Percentiles rank a stretch among this genome's conserved stretches.
Conservation (phyloP, 2,329 filamentous ascomycete species). For the Xylariaceae sp. region DNA sequence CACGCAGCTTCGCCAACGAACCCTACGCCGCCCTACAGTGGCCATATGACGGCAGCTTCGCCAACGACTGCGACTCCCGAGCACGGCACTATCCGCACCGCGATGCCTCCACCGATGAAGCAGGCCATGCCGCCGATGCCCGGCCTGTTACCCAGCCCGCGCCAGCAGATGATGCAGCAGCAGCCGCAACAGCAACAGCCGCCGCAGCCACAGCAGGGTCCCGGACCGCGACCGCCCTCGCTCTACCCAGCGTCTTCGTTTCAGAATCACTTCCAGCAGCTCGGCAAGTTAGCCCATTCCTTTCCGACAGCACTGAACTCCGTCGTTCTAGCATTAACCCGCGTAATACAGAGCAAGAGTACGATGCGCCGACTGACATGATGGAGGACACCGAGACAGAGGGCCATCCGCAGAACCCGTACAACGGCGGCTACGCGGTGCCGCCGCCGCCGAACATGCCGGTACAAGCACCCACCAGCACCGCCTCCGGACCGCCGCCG, state of each 20-base stretch:
- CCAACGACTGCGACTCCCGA: constrained; percentile 44
- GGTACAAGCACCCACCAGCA: constrained; percentile 36
- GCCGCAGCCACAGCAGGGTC: constrained; percentile 27
- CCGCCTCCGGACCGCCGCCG: constrained; percentile 37
- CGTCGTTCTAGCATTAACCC: constrained; percentile 65
- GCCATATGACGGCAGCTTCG: constrained; percentile 38
- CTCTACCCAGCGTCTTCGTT: constrained; percentile 81
- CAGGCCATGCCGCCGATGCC: constrained; percentile 34
- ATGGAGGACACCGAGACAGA: constrained; percentile 76
- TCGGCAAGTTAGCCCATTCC: constrained; percentile 71
- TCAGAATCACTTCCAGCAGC: constrained; percentile 89
- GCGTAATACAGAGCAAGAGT: constrained; percentile 83
- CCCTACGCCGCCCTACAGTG: constrained; percentile 39
- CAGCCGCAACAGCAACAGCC: constrained; percentile 25
- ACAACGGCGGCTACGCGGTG: constrained; percentile 50
- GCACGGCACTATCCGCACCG: constrained; percentile 40
- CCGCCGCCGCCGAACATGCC: constrained; percentile 37
- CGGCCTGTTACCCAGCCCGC: constrained; percentile 33
- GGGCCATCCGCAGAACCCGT: constrained; percentile 62
- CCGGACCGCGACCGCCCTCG: constrained; percentile 34
- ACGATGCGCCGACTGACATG: constrained; percentile 84
- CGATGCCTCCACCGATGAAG: constrained; percentile 40
- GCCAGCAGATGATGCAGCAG: constrained; percentile 34
- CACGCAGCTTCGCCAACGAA: constrained; percentile 58
- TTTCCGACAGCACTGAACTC: constrained; percentile 49